A percentile compares a stretch with the other conserved stretches of the same genome.
These are phyloP conservation scores for Yarrowia sp. DNA, from an alignment of 805 yeast genomes.

Conservation along the genomic window DNA sequence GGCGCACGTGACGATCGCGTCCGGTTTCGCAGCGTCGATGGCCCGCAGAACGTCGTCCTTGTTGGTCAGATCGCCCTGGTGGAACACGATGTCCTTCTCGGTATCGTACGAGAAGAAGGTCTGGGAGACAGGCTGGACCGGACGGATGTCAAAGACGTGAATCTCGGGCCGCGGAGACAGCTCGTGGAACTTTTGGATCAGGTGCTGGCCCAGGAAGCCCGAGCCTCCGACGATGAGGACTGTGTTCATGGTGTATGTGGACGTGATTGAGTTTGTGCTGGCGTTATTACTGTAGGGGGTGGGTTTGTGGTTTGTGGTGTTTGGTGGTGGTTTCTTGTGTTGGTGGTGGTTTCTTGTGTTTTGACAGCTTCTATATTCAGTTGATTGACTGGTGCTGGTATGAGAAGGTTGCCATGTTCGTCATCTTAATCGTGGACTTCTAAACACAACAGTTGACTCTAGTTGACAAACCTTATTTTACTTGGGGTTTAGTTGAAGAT, in stretches of 20 bases:
- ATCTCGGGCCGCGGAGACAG: slow-evolving; percentile 65
- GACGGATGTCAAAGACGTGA: slow-evolving; percentile 88
- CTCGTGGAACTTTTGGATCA: slow-evolving; percentile 78
- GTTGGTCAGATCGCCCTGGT: slow-evolving; percentile 82
- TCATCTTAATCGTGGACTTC: too few relatives aligned
- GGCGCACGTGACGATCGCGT: slow-evolving; percentile 89
- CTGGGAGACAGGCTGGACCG: slow-evolving; percentile 68
- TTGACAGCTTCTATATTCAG: too few relatives aligned
- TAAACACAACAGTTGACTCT: too few relatives aligned
- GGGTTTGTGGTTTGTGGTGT: too few relatives aligned
- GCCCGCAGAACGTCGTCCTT: slow-evolving; percentile 65
- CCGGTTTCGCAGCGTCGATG: slow-evolving; percentile 55
- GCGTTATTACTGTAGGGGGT: too few relatives aligned
- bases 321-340: too few relatives aligned
- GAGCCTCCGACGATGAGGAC: slow-evolving; percentile 93
- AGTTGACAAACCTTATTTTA: too few relatives aligned
- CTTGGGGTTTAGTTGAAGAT: too few relatives aligned
- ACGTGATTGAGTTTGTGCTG: background rate
- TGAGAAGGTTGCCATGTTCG: too few relatives aligned
- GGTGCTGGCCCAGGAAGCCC: slow-evolving; percentile 89
- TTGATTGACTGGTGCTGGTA: too few relatives aligned
- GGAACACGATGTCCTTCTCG: slow-evolving; percentile 50
- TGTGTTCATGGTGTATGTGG: slow-evolving; percentile 40
- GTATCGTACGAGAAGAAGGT: slow-evolving; percentile 71
- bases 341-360: too few relatives aligned